These are phyloP conservation scores for Penicillium verrucosum DNA, from an alignment of 2,329 filamentous ascomycete species.

Conservation along the genomic window DNA sequence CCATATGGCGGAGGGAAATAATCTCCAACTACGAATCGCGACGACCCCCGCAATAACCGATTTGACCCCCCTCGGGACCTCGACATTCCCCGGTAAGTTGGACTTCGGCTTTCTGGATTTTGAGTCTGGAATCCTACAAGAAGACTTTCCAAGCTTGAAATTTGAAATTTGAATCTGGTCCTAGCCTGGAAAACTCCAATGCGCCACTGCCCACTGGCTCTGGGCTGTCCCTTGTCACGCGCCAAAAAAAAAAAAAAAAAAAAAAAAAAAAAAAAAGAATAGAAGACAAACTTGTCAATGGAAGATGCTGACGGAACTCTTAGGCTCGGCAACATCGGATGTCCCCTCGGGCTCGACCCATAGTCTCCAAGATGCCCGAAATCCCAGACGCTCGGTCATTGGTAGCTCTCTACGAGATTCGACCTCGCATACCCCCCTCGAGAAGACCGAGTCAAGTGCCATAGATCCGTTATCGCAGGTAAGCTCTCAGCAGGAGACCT, in stretches of 20 bases:
- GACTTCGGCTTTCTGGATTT: not conserved
- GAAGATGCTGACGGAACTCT: slow-evolving; percentile 9
- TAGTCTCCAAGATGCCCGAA: slow-evolving; percentile 29
- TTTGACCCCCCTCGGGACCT: slow-evolving; percentile 20
- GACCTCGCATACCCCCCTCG: slow-evolving; percentile 25
- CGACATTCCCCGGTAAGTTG: slow-evolving; percentile 28
- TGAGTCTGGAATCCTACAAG: not conserved
- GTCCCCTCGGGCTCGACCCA: slow-evolving; percentile 31
- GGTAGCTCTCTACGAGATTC: slow-evolving; percentile 26
- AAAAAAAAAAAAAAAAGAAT: not conserved
- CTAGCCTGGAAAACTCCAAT: not conserved
- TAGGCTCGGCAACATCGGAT: slow-evolving; percentile 31
- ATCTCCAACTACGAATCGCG: slow-evolving; percentile 26
- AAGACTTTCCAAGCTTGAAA: not conserved
- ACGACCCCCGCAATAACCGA: slow-evolving; percentile 21
- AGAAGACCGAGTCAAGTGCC: slow-evolving; percentile 42
- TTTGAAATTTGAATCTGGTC: slow-evolving; percentile 2
- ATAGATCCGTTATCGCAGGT: slow-evolving; percentile 69
- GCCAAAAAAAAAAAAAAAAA: not conserved
- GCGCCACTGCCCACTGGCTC: not conserved
- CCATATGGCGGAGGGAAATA: slow-evolving; percentile 34
- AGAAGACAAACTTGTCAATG: not conserved
- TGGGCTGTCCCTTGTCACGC: not conserved
- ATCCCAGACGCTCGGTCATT: slow-evolving; percentile 19
- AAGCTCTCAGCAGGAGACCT: slow-evolving; percentile 11